phyloP scores from a whole-genome alignment of 73 alveolate species.

The Blepharisma japonicum region DNA sequence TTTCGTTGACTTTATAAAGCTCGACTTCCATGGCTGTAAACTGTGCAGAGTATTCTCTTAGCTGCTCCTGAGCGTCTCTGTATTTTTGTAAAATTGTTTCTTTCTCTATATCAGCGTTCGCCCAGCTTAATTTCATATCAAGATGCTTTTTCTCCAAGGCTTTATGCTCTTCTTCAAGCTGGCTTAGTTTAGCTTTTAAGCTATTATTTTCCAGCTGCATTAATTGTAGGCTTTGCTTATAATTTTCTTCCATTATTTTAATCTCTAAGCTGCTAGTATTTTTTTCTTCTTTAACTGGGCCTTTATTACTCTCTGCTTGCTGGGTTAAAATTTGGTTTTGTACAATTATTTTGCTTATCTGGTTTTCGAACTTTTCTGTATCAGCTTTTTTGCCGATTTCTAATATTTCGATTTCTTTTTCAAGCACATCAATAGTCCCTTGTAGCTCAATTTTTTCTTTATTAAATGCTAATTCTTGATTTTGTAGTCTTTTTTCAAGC shows the following conservation, averaged over 20 bases:
- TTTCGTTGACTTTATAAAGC: neutral
- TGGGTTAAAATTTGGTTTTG: neutral
- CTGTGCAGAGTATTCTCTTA: neutral
- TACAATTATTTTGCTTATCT: neutral
- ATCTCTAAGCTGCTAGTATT: neutral
- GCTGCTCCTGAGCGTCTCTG: neutral
- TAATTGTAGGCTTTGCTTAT: neutral
- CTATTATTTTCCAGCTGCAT: neutral
- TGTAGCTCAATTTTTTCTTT: neutral
- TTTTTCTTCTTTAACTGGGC: neutral
- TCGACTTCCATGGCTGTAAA: neutral
- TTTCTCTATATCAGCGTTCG: neutral
- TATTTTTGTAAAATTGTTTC: neutral
- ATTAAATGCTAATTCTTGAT: neutral
- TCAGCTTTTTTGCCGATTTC: neutral
- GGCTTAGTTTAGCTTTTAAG: neutral
- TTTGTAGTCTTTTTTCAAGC: neutral
- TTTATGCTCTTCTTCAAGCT: neutral
- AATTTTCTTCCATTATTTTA: neutral
- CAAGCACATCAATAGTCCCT: neutral
- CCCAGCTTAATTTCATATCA: neutral
- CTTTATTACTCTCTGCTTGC: neutral
- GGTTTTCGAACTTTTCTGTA: neutral
- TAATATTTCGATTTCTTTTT: slow-evolving; percentile 1
- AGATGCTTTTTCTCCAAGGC: neutral